Evolutionary conservation across 495 filamentous ascomycete species (phyloP).

Genomic region (Bathelium albidoporum): DNA sequence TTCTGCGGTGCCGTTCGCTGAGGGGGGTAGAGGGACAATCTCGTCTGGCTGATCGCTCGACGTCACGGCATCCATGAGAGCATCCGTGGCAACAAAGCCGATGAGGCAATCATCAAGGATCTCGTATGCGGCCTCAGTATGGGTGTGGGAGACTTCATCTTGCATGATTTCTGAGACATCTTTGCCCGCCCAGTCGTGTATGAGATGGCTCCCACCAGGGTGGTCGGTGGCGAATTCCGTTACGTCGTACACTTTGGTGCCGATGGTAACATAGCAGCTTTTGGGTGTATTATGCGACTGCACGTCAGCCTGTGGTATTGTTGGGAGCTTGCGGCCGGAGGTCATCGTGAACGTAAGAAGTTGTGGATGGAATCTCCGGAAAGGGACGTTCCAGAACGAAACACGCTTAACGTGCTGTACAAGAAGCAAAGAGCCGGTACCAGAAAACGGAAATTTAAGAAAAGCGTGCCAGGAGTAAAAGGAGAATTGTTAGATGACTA

Average conservation of each 20-base stretch:
- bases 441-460: not conserved
- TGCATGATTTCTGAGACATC: conserved; percentile 76
- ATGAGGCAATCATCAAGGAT: conserved; percentile 76
- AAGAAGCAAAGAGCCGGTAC: not conserved
- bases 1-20: conserved; percentile 31
- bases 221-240: conserved; percentile 81
- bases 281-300: conserved; percentile 65
- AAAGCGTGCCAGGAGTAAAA: not conserved
- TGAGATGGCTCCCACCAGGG: conserved; percentile 79
- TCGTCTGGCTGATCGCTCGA: conserved; percentile 36
- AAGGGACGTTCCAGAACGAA: not conserved
- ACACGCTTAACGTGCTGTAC: not conserved
- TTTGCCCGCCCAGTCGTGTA: conserved; percentile 83
- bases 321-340: conserved; percentile 54
- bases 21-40: conserved; percentile 38
- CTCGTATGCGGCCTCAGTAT: conserved; percentile 87
- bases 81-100: conserved; percentile 54
- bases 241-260: conserved; percentile 86
- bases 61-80: conserved; percentile 37
- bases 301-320: conserved; percentile 67
- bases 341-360: conserved; percentile 8
- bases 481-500: not conserved
- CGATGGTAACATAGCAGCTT: conserved; percentile 89
- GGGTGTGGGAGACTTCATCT: conserved; percentile 71
- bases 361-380: conserved; percentile 4